Base-by-base conservation (phyloP, 2,329 filamentous ascomycete genomes). In the Apiospora malaysiana region DNA sequence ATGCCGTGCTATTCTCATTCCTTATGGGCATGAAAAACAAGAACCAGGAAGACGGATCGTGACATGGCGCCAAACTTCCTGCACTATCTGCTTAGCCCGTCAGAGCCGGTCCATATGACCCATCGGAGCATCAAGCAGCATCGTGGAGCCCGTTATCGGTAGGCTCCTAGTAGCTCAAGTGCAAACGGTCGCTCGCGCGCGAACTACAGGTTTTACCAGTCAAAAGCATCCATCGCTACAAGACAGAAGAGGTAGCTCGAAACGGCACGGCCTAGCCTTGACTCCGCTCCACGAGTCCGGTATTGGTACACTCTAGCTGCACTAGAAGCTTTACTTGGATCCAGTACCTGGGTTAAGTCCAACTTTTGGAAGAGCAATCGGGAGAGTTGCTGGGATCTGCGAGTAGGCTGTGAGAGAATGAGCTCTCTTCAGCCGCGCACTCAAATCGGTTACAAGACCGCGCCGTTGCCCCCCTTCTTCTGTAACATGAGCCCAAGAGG, bases 171-270 rank as follows among this genome's bases (percentile, higher is more conserved):
- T 59, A 59, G 51, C 6, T n/a, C 32, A 63, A 63, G 56, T 63
- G 56, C 56, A 63, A 63, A 63, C 56, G 56, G 56, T 40, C 56
- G 56, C 32, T 63, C 18, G 56, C 32, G 56, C 51, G 27, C 56
- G 32, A 40, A 63, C 56, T 63, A 40, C 16, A n/a, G 16, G 56
- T 63, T 63, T 63, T 63, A 40, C 56, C 18, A 40, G 32, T 14
- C 37, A 18, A 40, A 4, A n/a, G 37, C 25, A 32, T 14, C 51
- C 23, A 56, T 8, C 51, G 51, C 51, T 37, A 59, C 16, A 59
- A 21, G 51, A 21, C 51, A 16, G 14, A 59, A 16, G 51, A 37
- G 27, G 27, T 59, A 27, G 51, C 27, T 59, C 51, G 51, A 59
- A 59, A 59, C 51, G 27, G 51, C 27, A 59, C 9, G 6, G 51